Evolutionary conservation across 371 early-diverging fungal genomes (phyloP), one percentile per base, ranked within the genome.

Genomic region (Mucor irregularis): DNA sequence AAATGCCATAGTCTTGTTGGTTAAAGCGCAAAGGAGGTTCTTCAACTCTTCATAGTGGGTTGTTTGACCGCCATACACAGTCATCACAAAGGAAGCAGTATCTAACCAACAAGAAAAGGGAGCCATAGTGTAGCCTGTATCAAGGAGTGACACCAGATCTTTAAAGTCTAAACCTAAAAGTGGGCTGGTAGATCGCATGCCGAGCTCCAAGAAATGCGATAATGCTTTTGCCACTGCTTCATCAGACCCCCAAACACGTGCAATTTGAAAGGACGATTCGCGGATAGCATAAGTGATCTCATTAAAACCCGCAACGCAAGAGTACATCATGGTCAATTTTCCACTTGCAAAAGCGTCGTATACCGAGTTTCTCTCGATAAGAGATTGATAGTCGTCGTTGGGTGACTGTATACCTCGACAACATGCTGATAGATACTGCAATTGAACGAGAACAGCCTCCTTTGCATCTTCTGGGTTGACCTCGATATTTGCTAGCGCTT

Each of bases 21-120:
- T 78, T 5, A 84, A 31, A 0, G 48, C 37, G 5, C 65, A 63
- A 2, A 84, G 25, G 16, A 86, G 26, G 29, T 81, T 69, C 7
- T 74, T 62, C 21, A 86, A 66, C 0, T 55, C 63, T 1, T 69
- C 61, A 40, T 56, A 58, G 37, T 74, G 59, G 21, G 58, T 59
- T 16, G 62, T 49, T 16, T 79, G 74, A 13, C 79, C 73, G 13
- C 85, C 85, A 50, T 84, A 84, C 0, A 83, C 85, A 0, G 83
- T 80, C 35, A 84, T 76, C 26, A 81, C 57, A 33, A 73, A 67
- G 9, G 79, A 64, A 1, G 80, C 74, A 2, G 80, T 81, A 57
- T 85, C 80, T 19, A 87, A 60, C 83, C 81, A 85, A 46, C 72
- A 82, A 5, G 81, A 58, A 49, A 70, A 74, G 4, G 73, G 75